These are phyloP conservation scores for Larix kaempferi DNA, from an alignment of 75 land plant genomes.

Conservation along the genomic window DNA sequence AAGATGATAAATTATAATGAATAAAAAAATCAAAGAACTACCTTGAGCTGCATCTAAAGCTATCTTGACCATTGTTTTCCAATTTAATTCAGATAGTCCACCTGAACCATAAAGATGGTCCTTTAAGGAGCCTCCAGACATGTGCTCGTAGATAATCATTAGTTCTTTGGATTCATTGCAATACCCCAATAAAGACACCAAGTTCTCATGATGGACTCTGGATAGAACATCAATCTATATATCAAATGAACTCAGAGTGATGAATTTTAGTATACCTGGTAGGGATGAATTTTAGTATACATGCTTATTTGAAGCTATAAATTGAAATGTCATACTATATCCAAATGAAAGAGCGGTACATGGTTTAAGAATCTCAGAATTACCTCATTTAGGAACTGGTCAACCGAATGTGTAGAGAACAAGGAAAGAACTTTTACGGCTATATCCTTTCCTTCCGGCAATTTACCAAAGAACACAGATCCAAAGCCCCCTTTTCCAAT, in stretches of 20 bases:
- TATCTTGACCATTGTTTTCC: background rate
- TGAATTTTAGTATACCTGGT: background rate
- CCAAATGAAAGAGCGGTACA: background rate
- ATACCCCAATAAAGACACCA: slow-evolving; percentile 29
- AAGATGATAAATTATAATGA: no score
- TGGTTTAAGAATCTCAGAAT: background rate
- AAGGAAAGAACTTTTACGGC: slow-evolving; percentile 47
- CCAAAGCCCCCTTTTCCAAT: slow-evolving; percentile 58
- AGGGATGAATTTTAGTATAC: no score
- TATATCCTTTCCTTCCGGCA: slow-evolving; percentile 34
- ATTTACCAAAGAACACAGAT: slow-evolving; percentile 37
- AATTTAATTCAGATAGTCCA: background rate
- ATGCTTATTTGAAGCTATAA: background rate
- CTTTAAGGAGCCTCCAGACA: slow-evolving; percentile 26
- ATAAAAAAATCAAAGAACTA: no score
- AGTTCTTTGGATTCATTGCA: slow-evolving; percentile 28
- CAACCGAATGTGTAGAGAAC: slow-evolving; percentile 36
- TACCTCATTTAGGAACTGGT: slow-evolving; percentile 48
- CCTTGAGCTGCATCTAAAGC: background rate
- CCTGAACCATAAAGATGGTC: slow-evolving; percentile 34
- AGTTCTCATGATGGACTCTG: slow-evolving; percentile 23
- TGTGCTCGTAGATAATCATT: slow-evolving; percentile 29
- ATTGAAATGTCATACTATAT: background rate
- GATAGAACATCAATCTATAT: slow-evolving; percentile 9
- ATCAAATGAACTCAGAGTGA: background rate